Evolutionary conservation across 331 rosid genomes (phyloP), one percentile per base, ranked within the genome.

Genomic region (Malus hybrid): DNA sequence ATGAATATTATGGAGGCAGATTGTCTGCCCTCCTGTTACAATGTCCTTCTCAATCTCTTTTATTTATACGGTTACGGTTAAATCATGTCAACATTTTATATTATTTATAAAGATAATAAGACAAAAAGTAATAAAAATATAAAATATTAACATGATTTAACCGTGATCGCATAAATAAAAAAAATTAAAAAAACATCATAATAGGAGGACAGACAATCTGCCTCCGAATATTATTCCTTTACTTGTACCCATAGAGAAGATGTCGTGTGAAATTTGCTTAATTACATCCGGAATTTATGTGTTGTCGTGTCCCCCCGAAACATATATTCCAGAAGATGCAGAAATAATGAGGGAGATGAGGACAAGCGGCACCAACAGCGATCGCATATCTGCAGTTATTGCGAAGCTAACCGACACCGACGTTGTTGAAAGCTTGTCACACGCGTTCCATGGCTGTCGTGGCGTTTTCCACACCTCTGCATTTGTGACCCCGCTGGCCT

Each of bases 391-490:
- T 18, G 88, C 79, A 31, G 74, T 85, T 0, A 84, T 76, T 77
- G 97, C 93, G 12, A 88, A 82, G 52, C 72, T 95, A 15, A 79
- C 71, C 5, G 91, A 90, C 16, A 7, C 19, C 7, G 91, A 90
- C 7, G 33, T 2, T 4, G 69, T 84, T 31, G 85, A 86, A 6
- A 85, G 87, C 65, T 85, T 95, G 3, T 12, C 67, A 28, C 78
- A 76, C 67, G 97, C 97, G 1, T 90, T 95, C 67, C 67, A 92
- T 8, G 97, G 94, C 4, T 95, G 99, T 82, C 84, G 90, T 82
- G 97, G 96, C 76, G 85, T 92, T 0, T 88, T 95, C 70, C 99
- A 95, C 71, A 92, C 97, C 84, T 83, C 99, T 67, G 83, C 97
- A 0, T 90, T 87, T 48, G 78, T 3, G 99, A 95, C 76, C 76